A percentile compares a stretch with the other conserved stretches of the same genome.
phyloP scores from a whole-genome alignment of 768 basidiomycete species.

The Termitomyces sp. region DNA sequence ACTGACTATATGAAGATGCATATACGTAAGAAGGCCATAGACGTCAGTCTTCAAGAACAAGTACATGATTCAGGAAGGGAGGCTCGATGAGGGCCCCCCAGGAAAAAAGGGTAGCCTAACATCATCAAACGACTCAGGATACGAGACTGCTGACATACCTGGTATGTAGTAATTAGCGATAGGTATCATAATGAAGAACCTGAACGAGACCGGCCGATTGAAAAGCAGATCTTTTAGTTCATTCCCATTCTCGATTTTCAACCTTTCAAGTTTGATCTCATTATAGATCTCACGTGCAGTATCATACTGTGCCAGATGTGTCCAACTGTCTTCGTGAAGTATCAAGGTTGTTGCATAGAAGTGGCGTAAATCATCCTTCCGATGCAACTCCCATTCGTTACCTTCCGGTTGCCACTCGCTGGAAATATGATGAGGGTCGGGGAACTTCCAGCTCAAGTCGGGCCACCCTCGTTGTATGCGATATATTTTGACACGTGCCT shows the following conservation, averaged over 20 bases:
- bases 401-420: neutral
- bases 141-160: neutral
- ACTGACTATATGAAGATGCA: neutral
- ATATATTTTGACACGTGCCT: neutral
- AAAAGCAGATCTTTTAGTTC: neutral
- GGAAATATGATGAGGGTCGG: neutral
- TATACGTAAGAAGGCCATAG: neutral
- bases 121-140: neutral
- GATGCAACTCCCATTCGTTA: neutral
- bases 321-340: neutral
- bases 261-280: neutral
- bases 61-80: neutral
- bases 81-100: neutral
- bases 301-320: neutral
- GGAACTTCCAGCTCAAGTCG: neutral
- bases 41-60: no score
- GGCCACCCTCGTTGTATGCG: neutral
- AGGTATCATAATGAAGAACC: neutral
- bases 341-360: rapidly evolving
- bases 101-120: no score
- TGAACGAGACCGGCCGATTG: no score
- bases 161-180: neutral
- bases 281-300: neutral
- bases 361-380: neutral
- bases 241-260: neutral